phyloP scores from a whole-genome alignment of 495 filamentous ascomycete species.

The Aspergillus affinis region DNA sequence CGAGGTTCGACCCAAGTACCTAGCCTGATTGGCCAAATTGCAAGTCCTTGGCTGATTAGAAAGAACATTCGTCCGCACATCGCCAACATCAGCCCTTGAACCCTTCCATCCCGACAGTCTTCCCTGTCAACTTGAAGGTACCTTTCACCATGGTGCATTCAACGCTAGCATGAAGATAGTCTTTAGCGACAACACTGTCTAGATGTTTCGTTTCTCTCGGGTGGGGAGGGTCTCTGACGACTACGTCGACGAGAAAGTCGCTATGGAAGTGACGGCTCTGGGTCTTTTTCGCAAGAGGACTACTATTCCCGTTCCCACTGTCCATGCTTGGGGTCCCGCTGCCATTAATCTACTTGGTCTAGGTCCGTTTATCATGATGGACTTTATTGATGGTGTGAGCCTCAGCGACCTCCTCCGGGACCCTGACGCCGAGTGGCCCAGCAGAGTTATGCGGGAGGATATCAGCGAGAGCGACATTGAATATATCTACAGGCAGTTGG shows the following conservation, averaged over 20 bases:
- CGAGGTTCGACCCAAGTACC: too few species aligned
- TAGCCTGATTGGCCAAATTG: too few species aligned
- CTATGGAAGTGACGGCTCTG: constrained; percentile 42
- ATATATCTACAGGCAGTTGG: constrained; percentile 31
- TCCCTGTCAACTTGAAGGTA: constrained; percentile 31
- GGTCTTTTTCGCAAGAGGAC: constrained; percentile 35
- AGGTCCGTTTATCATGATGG: constrained; percentile 13
- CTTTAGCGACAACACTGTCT: constrained; percentile 33
- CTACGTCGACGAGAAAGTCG: constrained; percentile 41
- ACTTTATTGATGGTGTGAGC: constrained; percentile 1
- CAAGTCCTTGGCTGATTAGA: too few species aligned
- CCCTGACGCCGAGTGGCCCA: not conserved
- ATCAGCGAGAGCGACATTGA: constrained; percentile 26
- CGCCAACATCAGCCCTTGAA: too few species aligned
- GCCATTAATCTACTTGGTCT: not conserved
- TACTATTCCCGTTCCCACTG: constrained; percentile 42
- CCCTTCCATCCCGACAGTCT: constrained; percentile 35
- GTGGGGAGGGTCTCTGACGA: constrained; percentile 30
- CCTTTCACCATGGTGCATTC: constrained; percentile 36
- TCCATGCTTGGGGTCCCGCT: constrained; percentile 39
- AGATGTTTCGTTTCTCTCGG: constrained; percentile 42
- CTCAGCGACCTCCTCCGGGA: not conserved
- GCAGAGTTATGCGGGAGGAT: constrained; percentile 1
- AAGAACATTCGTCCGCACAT: too few species aligned
- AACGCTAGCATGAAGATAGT: constrained; percentile 36